Base-by-base conservation (phyloP, 2,329 filamentous ascomycete species). In the Rutstroemia sp. region DNA sequence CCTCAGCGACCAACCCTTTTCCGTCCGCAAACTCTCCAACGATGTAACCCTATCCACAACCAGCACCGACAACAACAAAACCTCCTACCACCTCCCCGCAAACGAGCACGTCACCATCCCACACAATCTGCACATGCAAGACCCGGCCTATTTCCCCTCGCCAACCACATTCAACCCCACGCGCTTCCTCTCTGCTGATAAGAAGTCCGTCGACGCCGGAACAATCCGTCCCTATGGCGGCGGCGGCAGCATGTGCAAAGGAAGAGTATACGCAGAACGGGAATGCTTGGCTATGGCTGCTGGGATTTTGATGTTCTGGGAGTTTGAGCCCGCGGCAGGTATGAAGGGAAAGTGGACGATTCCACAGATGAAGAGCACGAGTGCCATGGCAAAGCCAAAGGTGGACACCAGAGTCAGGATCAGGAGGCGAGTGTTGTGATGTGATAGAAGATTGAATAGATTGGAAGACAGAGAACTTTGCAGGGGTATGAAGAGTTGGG, bases 381-480 rank as follows among this genome's bases (percentile, higher is more conserved):
- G 73, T 53, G 76, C 73, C 2, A 73, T 80, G 14, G 78, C 75
- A 62, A 70, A 74, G 56, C 81, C 81, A 9, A 73, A 68, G 46
- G 71, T 71, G 14, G 77, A 83, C 62, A 69, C 81, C 7, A 74
- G 76, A 52, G 82, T 83, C 3, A 77, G 76, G 66, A 72, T 86
- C 52, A 76, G 71, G 51, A 69, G 73, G 58, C 72, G 70, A 48
- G 50, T 21, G 4, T 63, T 68, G 21, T 47, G 45, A 27, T 10
- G 25, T 12, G 14, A 27, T 14, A 14, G 25, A 47, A 47, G 25
- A 8, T 4, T 47, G 21, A 25, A 27, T 47, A 47, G 45, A 19
- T 10, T 34, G 30, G 3, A 34, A 34, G 9, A 12, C 12, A 34
- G 30, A 34, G 30, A 34, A 34, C 7, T 16, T 42, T 42, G 14